Conservation (phyloP, 768 basidiomycete genomes). For the Suillus subaureus region DNA sequence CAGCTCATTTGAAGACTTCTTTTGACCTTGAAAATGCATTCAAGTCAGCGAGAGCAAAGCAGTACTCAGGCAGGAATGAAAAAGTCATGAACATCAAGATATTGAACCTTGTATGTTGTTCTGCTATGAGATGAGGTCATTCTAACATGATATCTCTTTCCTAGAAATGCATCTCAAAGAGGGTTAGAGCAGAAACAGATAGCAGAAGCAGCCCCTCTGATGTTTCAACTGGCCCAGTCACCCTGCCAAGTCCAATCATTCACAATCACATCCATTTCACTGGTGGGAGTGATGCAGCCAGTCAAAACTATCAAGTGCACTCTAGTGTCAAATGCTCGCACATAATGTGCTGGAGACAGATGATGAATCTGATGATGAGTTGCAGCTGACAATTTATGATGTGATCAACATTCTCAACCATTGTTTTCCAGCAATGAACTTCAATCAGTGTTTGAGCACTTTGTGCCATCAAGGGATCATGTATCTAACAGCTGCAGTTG, state of each 20-base stretch:
- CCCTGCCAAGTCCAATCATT: no score
- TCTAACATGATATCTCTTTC: no score
- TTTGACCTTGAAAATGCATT: background rate
- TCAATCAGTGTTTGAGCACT: background rate
- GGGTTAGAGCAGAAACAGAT: no score
- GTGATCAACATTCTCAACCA: background rate
- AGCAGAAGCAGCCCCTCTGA: no score
- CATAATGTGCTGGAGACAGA: background rate
- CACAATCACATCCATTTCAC: no score
- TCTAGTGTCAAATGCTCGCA: background rate
- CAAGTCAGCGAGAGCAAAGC: background rate
- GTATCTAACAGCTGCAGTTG: background rate
- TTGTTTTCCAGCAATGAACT: background rate
- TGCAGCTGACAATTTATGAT: background rate
- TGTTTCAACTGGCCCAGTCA: no score
- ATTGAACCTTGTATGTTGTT: background rate
- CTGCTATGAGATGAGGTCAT: no score
- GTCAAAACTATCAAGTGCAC: background rate
- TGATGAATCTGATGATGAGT: background rate
- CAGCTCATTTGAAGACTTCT: background rate
- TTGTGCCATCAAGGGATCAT: background rate
- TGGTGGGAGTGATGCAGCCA: background rate
- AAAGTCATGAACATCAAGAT: background rate
- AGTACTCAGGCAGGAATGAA: background rate
- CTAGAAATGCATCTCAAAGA: background rate